Base-by-base conservation (phyloP, 2,329 filamentous ascomycete genomes). In the Beauveria brongniartii region DNA sequence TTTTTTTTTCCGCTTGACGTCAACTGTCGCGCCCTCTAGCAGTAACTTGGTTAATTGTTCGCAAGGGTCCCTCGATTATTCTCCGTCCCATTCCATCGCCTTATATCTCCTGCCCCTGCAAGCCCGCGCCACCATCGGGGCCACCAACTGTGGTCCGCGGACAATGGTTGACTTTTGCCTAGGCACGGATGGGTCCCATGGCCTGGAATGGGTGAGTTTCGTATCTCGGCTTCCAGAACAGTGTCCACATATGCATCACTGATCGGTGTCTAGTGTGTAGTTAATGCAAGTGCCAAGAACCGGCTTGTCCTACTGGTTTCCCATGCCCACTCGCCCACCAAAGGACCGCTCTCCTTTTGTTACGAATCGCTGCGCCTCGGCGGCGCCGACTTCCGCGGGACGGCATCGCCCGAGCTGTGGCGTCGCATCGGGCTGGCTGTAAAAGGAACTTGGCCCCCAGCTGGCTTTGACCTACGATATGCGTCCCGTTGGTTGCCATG, bases 31-130 rank as follows among this genome's bases (percentile, higher is more conserved):
- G 28, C 47, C 22, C 20, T 22, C 30, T 24, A 47, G n/a, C n/a
- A 47, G n/a, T 20, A 6, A 24, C 24, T 24, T 24, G 24, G 1
- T 37, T 16, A 5, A 37, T 37, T 14, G 12, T 34, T 40, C 14
- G 6, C 12, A 46, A 48, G 28, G 54, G 41, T 46, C 20, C 12
- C n/a, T 37, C 28, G 54, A 47, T 56, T 40, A 24, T 48, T 37
- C 44, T 48, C 55, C 55, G n/a, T 50, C 37, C 24, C 14, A 16
- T 37, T 16, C 22, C 3, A 18, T 44, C 24, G 7, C 28, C 7
- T 47, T 48, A n/a, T 18, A 57, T 50, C 55, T 57, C 55, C 44
- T 57, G 16, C 34, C 55, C 55, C 55, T 57, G 55, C 30, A 41
- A 2, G 8, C 34, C 34, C 34, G 34, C 34, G 14, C 12, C 34